phyloP scores from a whole-genome alignment of 2,329 filamentous ascomycete genomes.

The Alternaria triticina region DNA sequence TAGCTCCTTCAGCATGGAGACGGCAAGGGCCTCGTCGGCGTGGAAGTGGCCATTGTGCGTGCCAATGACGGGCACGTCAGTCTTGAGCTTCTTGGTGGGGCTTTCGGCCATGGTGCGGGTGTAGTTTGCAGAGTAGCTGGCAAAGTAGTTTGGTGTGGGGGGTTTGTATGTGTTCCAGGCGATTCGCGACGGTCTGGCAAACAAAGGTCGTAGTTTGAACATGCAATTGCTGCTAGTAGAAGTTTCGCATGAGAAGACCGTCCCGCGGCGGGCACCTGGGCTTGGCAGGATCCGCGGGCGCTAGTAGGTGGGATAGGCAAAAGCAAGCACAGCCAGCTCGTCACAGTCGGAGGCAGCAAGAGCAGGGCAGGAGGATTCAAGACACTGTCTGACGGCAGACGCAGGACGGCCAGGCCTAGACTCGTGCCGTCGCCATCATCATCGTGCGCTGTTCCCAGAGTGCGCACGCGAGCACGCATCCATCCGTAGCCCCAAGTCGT shows the following conservation, averaged over 20 bases:
- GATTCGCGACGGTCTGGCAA: not conserved
- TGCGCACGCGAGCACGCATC: conserved; percentile 45
- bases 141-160: not conserved
- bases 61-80: conserved; percentile 72
- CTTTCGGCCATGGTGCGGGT: conserved; percentile 41
- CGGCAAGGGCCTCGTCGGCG: conserved; percentile 95
- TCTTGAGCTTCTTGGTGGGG: conserved; percentile 82
- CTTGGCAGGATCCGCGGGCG: conserved; percentile 19
- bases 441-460: conserved; percentile 17
- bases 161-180: not conserved
- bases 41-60: conserved; percentile 99
- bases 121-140: not conserved
- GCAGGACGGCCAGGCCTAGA: not conserved
- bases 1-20: conserved; percentile 91
- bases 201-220: conserved; percentile 14
- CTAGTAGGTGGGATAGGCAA: conserved; percentile 9
- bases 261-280: conserved; percentile 13
- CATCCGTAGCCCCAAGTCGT: conserved; percentile 35
- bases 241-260: conserved; percentile 9
- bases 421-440: conserved; percentile 4
- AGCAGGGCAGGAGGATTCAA: not conserved
- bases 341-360: not conserved
- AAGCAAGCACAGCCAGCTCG: not conserved
- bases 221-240: conserved; percentile 25
- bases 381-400: conserved; percentile 5